Evolutionary conservation across 805 yeast species (phyloP).

Genomic region (Wickerhamiella qilinensis): DNA sequence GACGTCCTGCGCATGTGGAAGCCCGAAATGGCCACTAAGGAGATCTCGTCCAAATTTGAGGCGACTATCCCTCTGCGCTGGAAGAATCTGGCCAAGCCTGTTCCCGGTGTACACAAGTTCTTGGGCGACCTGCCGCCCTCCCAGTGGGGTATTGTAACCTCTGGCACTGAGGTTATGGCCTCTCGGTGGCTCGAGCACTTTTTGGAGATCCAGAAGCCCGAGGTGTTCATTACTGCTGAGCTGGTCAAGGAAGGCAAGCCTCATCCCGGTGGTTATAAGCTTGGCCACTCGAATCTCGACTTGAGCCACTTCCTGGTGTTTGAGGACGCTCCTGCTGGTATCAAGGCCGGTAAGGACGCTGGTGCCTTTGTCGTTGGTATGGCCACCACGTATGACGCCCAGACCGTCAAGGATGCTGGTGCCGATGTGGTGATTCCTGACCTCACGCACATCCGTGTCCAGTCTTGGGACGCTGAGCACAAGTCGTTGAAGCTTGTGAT

Average conservation of each 20-base stretch:
- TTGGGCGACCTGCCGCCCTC: slow-evolving; percentile 25
- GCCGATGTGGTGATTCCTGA: slow-evolving; percentile 72
- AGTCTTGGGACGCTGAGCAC: slow-evolving; percentile 31
- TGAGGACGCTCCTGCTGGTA: slow-evolving; percentile 85
- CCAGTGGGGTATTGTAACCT: slow-evolving; percentile 73
- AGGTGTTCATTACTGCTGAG: slow-evolving; percentile 68
- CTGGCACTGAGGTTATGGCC: slow-evolving; percentile 67
- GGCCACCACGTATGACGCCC: slow-evolving; percentile 61
- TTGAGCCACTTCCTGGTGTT: slow-evolving; percentile 37
- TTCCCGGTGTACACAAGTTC: slow-evolving; percentile 58
- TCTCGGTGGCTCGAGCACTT: slow-evolving; percentile 57
- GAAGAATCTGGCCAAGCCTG: slow-evolving; percentile 58
- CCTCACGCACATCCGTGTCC: slow-evolving; percentile 44
- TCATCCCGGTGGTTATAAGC: slow-evolving; percentile 62
- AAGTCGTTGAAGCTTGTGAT: slow-evolving; percentile 13
- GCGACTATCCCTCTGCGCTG: slow-evolving; percentile 53
- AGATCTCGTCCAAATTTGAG: slow-evolving; percentile 51
- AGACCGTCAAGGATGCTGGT: slow-evolving; percentile 54
- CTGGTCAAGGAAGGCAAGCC: slow-evolving; percentile 72
- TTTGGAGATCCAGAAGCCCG: slow-evolving; percentile 45
- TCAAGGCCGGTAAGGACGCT: slow-evolving; percentile 66
- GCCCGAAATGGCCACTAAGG: slow-evolving; percentile 54
- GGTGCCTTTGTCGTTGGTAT: slow-evolving; percentile 75
- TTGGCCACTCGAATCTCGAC: slow-evolving; percentile 22
- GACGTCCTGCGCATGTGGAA: slow-evolving; percentile 62